A percentile compares a stretch with the other conserved stretches of the same genome.
phyloP scores from a whole-genome alignment of 495 filamentous ascomycete genomes.

The Aspergillus leporis region DNA sequence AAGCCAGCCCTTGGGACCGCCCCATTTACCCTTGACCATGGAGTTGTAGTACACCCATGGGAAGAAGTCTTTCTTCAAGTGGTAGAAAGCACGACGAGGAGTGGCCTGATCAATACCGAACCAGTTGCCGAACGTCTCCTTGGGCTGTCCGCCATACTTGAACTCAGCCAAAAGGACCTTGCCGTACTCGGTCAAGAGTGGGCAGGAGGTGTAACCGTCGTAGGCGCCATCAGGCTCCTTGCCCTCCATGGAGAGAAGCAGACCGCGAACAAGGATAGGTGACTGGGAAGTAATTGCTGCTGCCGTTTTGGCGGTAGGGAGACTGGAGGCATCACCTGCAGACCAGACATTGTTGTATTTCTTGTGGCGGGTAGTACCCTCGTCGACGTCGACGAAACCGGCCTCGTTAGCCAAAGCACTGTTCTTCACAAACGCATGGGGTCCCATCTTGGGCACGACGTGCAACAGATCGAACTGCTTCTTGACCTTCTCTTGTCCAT shows the following conservation, averaged over 20 bases:
- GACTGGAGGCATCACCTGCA: constrained; percentile 64
- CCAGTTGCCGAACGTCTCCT: constrained; percentile 63
- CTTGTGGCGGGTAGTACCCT: constrained; percentile 58
- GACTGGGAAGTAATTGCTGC: constrained; percentile 66
- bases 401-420: constrained; percentile 58
- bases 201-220: constrained; percentile 71
- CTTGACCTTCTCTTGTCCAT: constrained; percentile 45
- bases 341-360: constrained; percentile 68
- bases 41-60: constrained; percentile 62
- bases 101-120: constrained; percentile 59
- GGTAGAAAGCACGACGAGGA: constrained; percentile 58
- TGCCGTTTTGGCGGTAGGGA: constrained; percentile 69
- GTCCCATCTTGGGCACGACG: constrained; percentile 62
- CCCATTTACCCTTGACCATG: constrained; percentile 65
- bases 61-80: constrained; percentile 74
- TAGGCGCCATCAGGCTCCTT: constrained; percentile 53
- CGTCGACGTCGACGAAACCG: constrained; percentile 66
- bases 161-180: constrained; percentile 72
- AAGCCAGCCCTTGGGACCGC: constrained; percentile 57
- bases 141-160: constrained; percentile 69
- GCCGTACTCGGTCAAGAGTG: constrained; percentile 63
- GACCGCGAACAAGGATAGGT: constrained; percentile 58
- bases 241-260: constrained; percentile 54
- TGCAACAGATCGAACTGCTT: constrained; percentile 62
- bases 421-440: constrained; percentile 59